Conservation (phyloP, 768 basidiomycete species). For the Mycena haematopus region DNA sequence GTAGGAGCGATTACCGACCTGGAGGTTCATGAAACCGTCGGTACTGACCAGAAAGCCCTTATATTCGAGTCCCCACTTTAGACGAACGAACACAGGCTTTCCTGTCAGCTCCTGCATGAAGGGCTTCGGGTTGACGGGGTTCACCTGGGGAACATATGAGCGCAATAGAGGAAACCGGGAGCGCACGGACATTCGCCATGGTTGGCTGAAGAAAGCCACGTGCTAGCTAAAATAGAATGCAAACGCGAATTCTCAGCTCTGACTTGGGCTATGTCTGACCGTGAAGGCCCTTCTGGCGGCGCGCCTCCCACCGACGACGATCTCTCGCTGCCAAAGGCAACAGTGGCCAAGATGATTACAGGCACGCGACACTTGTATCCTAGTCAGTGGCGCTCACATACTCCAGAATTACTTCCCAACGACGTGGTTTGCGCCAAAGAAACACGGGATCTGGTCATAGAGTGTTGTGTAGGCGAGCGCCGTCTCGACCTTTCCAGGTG, state of each 20-base stretch:
- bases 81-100: slow-evolving; percentile 91
- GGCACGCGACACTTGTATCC: slow-evolving; percentile 52
- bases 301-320: slow-evolving; percentile 84
- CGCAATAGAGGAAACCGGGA: slow-evolving; percentile 7
- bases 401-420: slow-evolving; percentile 82
- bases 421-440: slow-evolving; percentile 94
- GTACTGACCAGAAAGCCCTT: slow-evolving; percentile 99
- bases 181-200: slow-evolving; percentile 67
- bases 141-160: slow-evolving; percentile 55
- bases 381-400: slow-evolving; percentile 19
- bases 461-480: slow-evolving; percentile 98
- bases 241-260: slow-evolving; percentile 7
- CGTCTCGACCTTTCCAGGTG: slow-evolving; percentile 13
- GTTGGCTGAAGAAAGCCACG: slow-evolving; percentile 43
- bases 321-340: slow-evolving; percentile 94
- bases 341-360: slow-evolving; percentile 95
- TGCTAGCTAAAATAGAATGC: slow-evolving; percentile 30
- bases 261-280: slow-evolving; percentile 83
- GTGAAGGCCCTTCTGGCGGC: slow-evolving; percentile 74
- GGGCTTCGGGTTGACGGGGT: slow-evolving; percentile 98
- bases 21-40: slow-evolving; percentile 99
- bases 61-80: slow-evolving; percentile 99
- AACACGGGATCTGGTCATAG: slow-evolving; percentile 94
- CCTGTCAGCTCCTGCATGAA: slow-evolving; percentile 99
- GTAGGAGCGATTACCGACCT: slow-evolving; percentile 56